Evolutionary conservation across 345 rosid species (phyloP).

Genomic region (Rhizophora mangle): DNA sequence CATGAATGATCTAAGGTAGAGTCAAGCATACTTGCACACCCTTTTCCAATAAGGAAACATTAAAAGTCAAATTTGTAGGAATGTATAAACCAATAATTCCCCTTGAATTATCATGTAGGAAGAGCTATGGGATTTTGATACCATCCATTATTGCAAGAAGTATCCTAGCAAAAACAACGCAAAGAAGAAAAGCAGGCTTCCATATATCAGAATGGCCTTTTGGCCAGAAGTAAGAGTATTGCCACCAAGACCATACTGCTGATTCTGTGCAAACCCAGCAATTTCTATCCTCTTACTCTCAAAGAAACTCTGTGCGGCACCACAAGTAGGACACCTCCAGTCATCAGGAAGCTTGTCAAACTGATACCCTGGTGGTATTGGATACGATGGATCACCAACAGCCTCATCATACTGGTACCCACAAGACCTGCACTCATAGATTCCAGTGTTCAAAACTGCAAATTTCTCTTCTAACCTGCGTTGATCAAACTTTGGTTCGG

Average conservation of each 20-base stretch:
- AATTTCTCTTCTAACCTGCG: slow-evolving; percentile 83
- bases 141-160: slow-evolving; percentile 53
- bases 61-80: too few relatives aligned
- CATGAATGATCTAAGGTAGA: too few relatives aligned
- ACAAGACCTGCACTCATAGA: slow-evolving; percentile 92
- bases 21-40: too few relatives aligned
- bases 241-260: slow-evolving; percentile 82
- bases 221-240: slow-evolving; percentile 89
- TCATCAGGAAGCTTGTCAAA: slow-evolving; percentile 78
- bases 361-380: slow-evolving; percentile 83
- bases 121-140: too few relatives aligned
- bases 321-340: slow-evolving; percentile 96
- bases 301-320: slow-evolving; percentile 80
- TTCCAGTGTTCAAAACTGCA: slow-evolving; percentile 90
- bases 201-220: slow-evolving; percentile 79
- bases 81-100: too few relatives aligned
- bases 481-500: slow-evolving; percentile 23
- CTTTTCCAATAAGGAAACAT: too few relatives aligned
- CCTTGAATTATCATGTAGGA: too few relatives aligned
- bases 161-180: slow-evolving; percentile 73
- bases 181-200: slow-evolving; percentile 68
- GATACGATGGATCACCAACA: slow-evolving; percentile 82
- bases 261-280: slow-evolving; percentile 97
- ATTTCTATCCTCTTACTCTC: slow-evolving; percentile 92
- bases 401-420: slow-evolving; percentile 90